phyloP scores from a whole-genome alignment of 768 basidiomycete genomes.

The Tylopilus felleus region DNA sequence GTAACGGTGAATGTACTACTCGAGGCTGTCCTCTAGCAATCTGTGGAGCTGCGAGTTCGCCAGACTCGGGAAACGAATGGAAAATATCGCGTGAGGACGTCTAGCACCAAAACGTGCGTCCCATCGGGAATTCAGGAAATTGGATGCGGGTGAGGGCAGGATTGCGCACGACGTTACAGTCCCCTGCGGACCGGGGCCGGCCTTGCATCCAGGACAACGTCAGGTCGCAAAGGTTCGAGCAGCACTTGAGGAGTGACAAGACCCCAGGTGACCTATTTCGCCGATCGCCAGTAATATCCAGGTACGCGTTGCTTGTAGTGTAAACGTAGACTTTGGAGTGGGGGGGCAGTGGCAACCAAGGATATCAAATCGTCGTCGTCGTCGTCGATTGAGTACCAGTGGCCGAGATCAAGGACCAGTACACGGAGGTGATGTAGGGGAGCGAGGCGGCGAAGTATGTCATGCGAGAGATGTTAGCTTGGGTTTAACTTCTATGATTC shows the following conservation, averaged over 20 bases:
- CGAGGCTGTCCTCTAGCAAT: too few species aligned
- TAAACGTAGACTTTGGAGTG: neutral
- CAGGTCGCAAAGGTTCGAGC: neutral
- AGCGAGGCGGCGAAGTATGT: neutral
- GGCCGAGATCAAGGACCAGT: neutral
- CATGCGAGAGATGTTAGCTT: neutral
- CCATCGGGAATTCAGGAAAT: neutral
- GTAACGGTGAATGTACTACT: too few species aligned
- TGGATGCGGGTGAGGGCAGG: neutral
- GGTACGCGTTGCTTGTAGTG: neutral
- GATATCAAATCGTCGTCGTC: neutral
- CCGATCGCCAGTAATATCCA: neutral
- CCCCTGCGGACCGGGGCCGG: neutral
- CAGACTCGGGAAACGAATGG: neutral
- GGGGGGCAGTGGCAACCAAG: conserved; percentile 3
- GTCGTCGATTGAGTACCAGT: conserved; percentile 1
- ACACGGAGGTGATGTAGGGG: neutral
- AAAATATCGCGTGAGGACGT: neutral
- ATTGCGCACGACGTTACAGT: neutral
- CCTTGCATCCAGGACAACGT: neutral
- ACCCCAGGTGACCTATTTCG: neutral
- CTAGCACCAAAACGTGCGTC: neutral
- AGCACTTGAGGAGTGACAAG: neutral
- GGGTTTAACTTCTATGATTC: neutral
- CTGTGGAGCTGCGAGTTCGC: too few species aligned